These are phyloP conservation scores for Capronia americana DNA, from an alignment of 2,329 filamentous ascomycete genomes.

Conservation along the genomic window DNA sequence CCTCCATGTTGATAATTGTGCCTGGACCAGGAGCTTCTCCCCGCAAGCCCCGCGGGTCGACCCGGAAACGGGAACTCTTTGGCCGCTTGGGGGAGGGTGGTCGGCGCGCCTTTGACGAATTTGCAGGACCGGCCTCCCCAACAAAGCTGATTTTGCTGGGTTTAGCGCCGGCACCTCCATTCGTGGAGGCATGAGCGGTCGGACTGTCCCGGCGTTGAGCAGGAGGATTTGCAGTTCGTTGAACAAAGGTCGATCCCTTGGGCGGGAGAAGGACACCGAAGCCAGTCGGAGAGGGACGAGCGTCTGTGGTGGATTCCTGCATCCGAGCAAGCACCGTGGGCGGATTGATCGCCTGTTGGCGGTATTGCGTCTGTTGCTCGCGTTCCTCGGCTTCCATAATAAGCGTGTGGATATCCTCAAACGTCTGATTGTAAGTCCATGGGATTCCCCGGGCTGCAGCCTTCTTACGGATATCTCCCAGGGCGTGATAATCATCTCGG, in stretches of 20 bases:
- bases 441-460: constrained; percentile 21
- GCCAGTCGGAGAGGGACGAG: constrained; percentile 12
- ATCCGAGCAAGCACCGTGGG: constrained; percentile 2
- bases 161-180: neutral
- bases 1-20: constrained; percentile 35
- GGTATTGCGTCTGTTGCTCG: constrained; percentile 14
- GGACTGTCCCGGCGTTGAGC: constrained; percentile 3
- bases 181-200: neutral
- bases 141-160: constrained; percentile 9
- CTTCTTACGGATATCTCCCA: constrained; percentile 30
- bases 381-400: constrained; percentile 25
- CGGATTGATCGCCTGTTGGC: constrained; percentile 8
- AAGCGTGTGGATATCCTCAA: constrained; percentile 28
- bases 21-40: constrained; percentile 34
- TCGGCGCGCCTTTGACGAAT: constrained; percentile 2
- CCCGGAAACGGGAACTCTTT: constrained; percentile 31
- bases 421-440: constrained; percentile 35
- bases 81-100: constrained; percentile 24
- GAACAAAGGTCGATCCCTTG: neutral
- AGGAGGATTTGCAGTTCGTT: neutral
- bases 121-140: constrained; percentile 9
- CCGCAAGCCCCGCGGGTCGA: constrained; percentile 32
- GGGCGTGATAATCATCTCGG: constrained; percentile 25
- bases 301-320: constrained; percentile 1
- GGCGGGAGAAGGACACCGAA: constrained; percentile 27